A percentile compares a stretch with the other conserved stretches of the same genome.
phyloP scores from a whole-genome alignment of 1,284 basidiomycete genomes.

The Phellopilus nigrolimitatus region DNA sequence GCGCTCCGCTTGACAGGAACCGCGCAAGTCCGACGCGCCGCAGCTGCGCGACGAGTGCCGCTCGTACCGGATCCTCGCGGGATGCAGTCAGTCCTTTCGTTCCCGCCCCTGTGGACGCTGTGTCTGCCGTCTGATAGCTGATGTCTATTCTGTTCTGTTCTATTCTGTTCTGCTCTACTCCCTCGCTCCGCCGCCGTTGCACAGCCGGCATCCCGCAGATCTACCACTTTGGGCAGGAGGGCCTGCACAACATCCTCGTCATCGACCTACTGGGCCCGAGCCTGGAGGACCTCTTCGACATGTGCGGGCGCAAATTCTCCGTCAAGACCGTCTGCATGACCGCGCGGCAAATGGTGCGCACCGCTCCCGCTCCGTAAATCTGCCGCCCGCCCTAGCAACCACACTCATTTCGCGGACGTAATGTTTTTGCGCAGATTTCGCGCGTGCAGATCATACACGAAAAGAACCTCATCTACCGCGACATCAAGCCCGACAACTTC shows the following conservation, averaged over 20 bases:
- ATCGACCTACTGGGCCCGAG: slow-evolving; percentile 93
- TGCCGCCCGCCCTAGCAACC: not conserved
- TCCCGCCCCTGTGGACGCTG: slow-evolving; percentile 20
- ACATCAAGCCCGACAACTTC: slow-evolving; percentile 98
- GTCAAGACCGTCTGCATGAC: slow-evolving; percentile 97
- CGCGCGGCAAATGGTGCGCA: slow-evolving; percentile 87
- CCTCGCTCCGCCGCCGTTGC: not conserved
- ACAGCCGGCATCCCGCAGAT: slow-evolving; percentile 90
- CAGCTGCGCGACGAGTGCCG: slow-evolving; percentile 96
- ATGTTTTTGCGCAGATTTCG: slow-evolving; percentile 50
- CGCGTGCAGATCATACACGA: slow-evolving; percentile 95
- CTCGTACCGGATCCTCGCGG: slow-evolving; percentile 91
- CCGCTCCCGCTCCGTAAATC: not conserved
- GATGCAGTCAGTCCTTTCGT: slow-evolving; percentile 68
- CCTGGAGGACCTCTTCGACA: slow-evolving; percentile 92
- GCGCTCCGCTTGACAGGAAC: slow-evolving; percentile 58
- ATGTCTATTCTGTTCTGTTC: not conserved
- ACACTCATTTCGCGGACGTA: not conserved
- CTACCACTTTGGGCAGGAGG: slow-evolving; percentile 97
- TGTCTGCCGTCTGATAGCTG: slow-evolving; percentile 10
- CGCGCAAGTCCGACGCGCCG: slow-evolving; percentile 93
- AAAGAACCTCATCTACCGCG: slow-evolving; percentile 95
- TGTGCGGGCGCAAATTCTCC: slow-evolving; percentile 92
- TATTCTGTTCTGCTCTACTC: not conserved
- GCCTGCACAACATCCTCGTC: slow-evolving; percentile 95